A percentile compares a stretch with the other conserved stretches of the same genome.
Evolutionary conservation across 2,329 filamentous ascomycete genomes (phyloP).

Genomic region (Pseudogymnoascus sp.): DNA sequence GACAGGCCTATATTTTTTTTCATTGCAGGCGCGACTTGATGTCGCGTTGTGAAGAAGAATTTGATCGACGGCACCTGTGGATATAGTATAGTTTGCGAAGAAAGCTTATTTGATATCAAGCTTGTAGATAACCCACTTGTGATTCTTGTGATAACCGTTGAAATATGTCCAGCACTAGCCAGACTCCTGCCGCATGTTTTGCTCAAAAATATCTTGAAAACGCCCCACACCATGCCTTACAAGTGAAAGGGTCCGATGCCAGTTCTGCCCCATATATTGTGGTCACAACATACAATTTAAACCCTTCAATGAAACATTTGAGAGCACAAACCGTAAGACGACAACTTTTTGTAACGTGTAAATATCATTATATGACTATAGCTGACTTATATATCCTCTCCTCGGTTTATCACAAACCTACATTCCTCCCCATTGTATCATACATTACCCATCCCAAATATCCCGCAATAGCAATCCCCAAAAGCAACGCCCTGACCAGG

Average conservation of each 20-base stretch:
- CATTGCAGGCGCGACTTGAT: conserved; percentile 45
- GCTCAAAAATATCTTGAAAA: not conserved
- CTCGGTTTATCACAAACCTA: not conserved
- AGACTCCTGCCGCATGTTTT: not conserved
- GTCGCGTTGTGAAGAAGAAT: conserved; percentile 49
- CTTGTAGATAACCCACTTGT: not conserved
- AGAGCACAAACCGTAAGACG: not conserved
- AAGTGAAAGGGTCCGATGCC: not conserved
- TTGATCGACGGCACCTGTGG: not conserved
- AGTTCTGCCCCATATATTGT: not conserved
- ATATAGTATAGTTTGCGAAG: not conserved
- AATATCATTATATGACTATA: conserved; percentile 9
- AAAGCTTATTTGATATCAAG: not conserved
- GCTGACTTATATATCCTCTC: not conserved
- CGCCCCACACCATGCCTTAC: not conserved
- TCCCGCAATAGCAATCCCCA: not conserved
- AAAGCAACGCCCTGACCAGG: not conserved
- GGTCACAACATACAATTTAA: not conserved
- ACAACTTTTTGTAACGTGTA: not conserved
- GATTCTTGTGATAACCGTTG: not conserved
- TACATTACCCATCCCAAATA: conserved; percentile 6
- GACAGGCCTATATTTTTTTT: conserved; percentile 64
- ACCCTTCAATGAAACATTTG: not conserved
- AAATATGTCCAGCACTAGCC: not conserved
- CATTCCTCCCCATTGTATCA: conserved; percentile 1